Evolutionary conservation across 768 basidiomycete species (phyloP), one percentile per base, ranked within the genome.

Genomic region (Hygrocybe punicea): DNA sequence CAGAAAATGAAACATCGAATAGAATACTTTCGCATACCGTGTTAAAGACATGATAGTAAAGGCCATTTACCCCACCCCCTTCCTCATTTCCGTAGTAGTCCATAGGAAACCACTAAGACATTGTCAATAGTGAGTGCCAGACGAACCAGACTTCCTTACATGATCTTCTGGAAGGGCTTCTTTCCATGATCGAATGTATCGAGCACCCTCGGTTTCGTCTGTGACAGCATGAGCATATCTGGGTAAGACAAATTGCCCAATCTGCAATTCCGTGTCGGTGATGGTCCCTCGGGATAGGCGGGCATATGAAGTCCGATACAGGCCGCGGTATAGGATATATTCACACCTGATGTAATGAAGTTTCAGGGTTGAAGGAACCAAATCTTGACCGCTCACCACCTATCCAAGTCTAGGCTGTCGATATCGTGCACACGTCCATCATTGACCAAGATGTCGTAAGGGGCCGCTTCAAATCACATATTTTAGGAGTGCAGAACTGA

Each of bases 261-360:
- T 83, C 71, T 93, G 93, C 51, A 93, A 78, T 65, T 95, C 92
- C 1, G 93, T 95, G 65, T 96, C 93, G 23, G 91, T 93, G 60
- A 96, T 87, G 34, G 84, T 84, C 21, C 90, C 85, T 17, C 91
- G 81, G 10, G 91, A 90, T 16, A 96, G 70, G 16, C 93, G 81
- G 0, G 87, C 92, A 66, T 91, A 95, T n/a, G 85, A 75, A 2
- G 88, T 90, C 16, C 89, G 79, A 66, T 90, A 86, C 23, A 92
- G 64, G 2, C 87, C 90, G 10, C 92, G 82, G 67, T 91, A 95
- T 23, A 91, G 73, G 50, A 96, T 91, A 65, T 95, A 95, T 76
- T 95, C 90, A 73, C 93, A 96, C 89, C 90, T 87, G 57, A 19
- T 16, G 6, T 46, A 14, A 50, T 23, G 48, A 42, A 54, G 44